A percentile compares a stretch with the other conserved stretches of the same genome.
Conservation (phyloP, 495 filamentous ascomycete species). For the Amniculicola lignicola region DNA sequence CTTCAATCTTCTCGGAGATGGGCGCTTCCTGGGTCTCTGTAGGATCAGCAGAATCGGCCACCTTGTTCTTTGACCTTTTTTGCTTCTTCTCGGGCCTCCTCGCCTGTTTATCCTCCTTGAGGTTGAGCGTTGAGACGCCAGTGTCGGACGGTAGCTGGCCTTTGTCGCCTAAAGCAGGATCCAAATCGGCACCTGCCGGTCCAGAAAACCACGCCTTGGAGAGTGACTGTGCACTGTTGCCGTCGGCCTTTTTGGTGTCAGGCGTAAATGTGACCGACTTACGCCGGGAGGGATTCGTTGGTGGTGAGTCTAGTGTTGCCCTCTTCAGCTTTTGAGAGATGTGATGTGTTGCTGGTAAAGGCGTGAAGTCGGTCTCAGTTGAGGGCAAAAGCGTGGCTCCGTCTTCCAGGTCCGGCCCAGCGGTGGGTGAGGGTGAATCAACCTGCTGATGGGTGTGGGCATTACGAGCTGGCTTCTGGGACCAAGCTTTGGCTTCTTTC, state of each 20-base stretch:
- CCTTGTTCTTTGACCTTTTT: conserved; percentile 24
- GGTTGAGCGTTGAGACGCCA: conserved; percentile 26
- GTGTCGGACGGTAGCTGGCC: conserved; percentile 25
- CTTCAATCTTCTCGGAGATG: conserved; percentile 9
- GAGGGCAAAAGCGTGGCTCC: conserved; percentile 2
- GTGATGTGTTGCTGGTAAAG: background rate
- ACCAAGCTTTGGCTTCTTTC: background rate
- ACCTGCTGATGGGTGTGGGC: background rate
- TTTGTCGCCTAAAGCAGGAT: conserved; percentile 22
- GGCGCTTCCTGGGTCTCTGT: conserved; percentile 18
- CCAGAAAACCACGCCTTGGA: conserved; percentile 47
- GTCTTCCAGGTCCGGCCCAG: background rate
- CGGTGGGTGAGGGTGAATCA: conserved; percentile 8
- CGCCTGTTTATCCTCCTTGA: conserved; percentile 6
- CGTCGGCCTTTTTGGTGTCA: conserved; percentile 62
- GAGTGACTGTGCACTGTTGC: conserved; percentile 42
- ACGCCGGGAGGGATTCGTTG: conserved; percentile 34
- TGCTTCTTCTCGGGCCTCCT: conserved; percentile 6
- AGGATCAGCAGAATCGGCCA: conserved; percentile 21
- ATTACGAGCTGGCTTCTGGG: background rate
- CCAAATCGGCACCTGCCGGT: conserved; percentile 39
- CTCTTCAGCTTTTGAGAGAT: background rate
- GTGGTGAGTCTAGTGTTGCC: background rate
- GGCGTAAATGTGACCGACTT: conserved; percentile 80
- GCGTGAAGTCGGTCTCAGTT: conserved; percentile 11